Evolutionary conservation across 495 filamentous ascomycete species (phyloP).

Genomic region (Penicillium taxi): DNA sequence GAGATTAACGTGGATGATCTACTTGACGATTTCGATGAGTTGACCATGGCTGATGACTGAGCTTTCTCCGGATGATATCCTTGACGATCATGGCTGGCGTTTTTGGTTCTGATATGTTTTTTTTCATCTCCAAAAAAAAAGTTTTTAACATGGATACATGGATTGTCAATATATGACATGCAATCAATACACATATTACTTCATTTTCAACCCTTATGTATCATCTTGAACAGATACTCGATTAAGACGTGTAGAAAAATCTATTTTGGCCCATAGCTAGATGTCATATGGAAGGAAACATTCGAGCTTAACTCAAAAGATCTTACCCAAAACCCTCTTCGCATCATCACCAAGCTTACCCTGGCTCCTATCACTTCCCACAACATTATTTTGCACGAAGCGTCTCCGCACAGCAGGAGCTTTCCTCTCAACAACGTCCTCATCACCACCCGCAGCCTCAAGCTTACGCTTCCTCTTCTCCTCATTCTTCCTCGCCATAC

Average conservation of each 20-base stretch:
- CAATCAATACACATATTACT: slow-evolving; percentile 2
- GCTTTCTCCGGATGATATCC: slow-evolving; percentile 19
- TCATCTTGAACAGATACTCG: too few relatives aligned
- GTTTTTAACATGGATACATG: slow-evolving; percentile 9
- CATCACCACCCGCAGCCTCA: slow-evolving; percentile 14
- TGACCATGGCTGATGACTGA: slow-evolving; percentile 52
- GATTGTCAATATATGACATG: slow-evolving; percentile 9
- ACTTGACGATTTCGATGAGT: slow-evolving; percentile 82
- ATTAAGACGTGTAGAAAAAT: neutral
- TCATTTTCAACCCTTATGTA: too few relatives aligned
- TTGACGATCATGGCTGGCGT: slow-evolving; percentile 29
- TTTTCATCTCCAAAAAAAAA: slow-evolving; percentile 8
- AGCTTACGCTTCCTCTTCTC: slow-evolving; percentile 45
- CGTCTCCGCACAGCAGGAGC: slow-evolving; percentile 41
- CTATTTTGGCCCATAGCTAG: too few relatives aligned
- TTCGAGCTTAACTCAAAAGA: slow-evolving; percentile 58
- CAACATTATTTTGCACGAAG: slow-evolving; percentile 67
- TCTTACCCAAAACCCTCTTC: slow-evolving; percentile 70
- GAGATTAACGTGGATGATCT: slow-evolving; percentile 76
- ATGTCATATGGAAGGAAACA: neutral
- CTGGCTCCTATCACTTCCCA: slow-evolving; percentile 34
- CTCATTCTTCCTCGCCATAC: slow-evolving; percentile 57
- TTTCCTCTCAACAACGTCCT: slow-evolving; percentile 10
- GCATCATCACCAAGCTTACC: slow-evolving; percentile 56
- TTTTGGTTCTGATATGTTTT: slow-evolving; percentile 9